Evolutionary conservation across 306 rosid genomes (phyloP).

Genomic region (cucumber (Cucumis sativus)): Cucumber_9930_V3 NC_026660.2:30467501-30468000

Average conservation of each 20-base stretch:
- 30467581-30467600: not conserved
- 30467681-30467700: too few species aligned
- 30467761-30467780: not conserved
- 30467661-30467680: too few species aligned
- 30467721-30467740: not conserved
- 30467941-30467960: conserved; percentile 61
- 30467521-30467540: not conserved
- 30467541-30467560: not conserved
- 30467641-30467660: too few species aligned
- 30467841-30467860: conserved; percentile 45
- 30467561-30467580: not conserved
- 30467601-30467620: too few species aligned
- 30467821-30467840: conserved; percentile 45
- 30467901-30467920: conserved; percentile 79
- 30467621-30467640: too few species aligned
- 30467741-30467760: not conserved
- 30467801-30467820: not conserved
- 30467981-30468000: not conserved
- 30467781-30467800: not conserved
- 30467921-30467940: conserved; percentile 76
- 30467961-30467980: conserved; percentile 10
- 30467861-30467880: conserved; percentile 68
- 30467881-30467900: conserved; percentile 65
- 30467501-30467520: conserved; percentile 8
- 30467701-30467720: too few species aligned